phyloP scores from a whole-genome alignment of 2,329 filamentous ascomycete species.

The Aspergillus pseudoterreus region DNA sequence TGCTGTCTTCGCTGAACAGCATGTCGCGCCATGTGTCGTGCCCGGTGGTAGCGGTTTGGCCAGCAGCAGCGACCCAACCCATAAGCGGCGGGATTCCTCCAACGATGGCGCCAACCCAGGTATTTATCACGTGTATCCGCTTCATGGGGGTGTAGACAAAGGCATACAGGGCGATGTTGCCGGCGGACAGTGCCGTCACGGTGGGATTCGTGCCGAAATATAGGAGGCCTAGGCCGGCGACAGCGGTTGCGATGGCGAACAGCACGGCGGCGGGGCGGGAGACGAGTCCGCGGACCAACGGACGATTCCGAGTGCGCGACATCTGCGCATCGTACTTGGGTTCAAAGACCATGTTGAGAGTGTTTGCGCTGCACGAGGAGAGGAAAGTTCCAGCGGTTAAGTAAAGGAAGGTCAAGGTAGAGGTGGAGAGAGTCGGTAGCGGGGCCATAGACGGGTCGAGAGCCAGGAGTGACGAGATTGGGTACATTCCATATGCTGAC shows the following conservation, averaged over 20 bases:
- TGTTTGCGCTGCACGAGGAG: constrained; percentile 86
- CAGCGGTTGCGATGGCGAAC: constrained; percentile 74
- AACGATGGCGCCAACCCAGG: constrained; percentile 90
- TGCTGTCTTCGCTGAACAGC: constrained; percentile 63
- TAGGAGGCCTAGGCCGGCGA: constrained; percentile 66
- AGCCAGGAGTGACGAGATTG: constrained; percentile 78
- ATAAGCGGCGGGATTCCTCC: constrained; percentile 93
- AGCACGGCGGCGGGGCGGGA: constrained; percentile 65
- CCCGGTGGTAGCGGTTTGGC: constrained; percentile 70
- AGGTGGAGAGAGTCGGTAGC: constrained; percentile 61
- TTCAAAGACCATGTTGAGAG: constrained; percentile 97
- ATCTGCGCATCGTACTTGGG: constrained; percentile 85
- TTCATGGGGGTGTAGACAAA: constrained; percentile 92
- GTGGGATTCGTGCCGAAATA: constrained; percentile 94
- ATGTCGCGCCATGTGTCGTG: constrained; percentile 75
- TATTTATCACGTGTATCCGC: constrained; percentile 79
- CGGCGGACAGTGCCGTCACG: constrained; percentile 75
- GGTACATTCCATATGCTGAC: constrained; percentile 87
- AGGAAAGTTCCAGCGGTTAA: constrained; percentile 85
- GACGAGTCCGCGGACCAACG: constrained; percentile 78
- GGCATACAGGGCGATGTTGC: constrained; percentile 87
- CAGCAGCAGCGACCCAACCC: constrained; percentile 95
- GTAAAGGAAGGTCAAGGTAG: constrained; percentile 86
- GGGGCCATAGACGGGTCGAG: constrained; percentile 67
- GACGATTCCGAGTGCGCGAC: constrained; percentile 86